phyloP scores from a whole-genome alignment of 164 flowering plant species.

The Macadamia integrifolia region DNA sequence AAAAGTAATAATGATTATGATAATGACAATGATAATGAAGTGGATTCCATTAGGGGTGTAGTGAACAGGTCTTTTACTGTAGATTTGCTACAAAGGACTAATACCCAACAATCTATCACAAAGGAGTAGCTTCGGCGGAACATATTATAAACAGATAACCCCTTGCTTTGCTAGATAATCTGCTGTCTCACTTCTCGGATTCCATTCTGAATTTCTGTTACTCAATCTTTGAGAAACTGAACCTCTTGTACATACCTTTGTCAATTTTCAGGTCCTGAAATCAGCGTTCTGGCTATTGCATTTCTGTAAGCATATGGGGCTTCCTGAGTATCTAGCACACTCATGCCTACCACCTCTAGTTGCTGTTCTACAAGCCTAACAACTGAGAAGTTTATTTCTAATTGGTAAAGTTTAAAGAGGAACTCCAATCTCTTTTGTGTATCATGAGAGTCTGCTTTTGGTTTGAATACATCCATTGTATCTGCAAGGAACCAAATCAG shows the following conservation, averaged over 20 bases:
- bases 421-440: not conserved
- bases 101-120: no score
- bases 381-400: not conserved
- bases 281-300: conserved; percentile 20
- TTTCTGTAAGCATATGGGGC: conserved; percentile 23
- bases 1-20: no score
- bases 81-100: no score
- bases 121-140: no score
- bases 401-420: not conserved
- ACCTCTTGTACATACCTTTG: not conserved
- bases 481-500: not conserved
- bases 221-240: not conserved
- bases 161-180: not conserved
- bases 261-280: conserved; percentile 19
- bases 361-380: conserved; percentile 18
- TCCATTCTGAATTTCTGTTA: not conserved
- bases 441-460: not conserved
- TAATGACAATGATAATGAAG: no score
- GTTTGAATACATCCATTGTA: not conserved
- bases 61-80: no score
- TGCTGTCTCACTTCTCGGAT: no score
- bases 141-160: no score
- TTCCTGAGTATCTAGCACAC: conserved; percentile 14
- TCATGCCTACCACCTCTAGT: conserved; percentile 23
- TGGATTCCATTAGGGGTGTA: no score